A percentile compares a stretch with the other conserved stretches of the same genome.
These are phyloP conservation scores for Erysimum pusillum DNA, from an alignment of 441 rosid genomes.

Conservation along the genomic window DNA sequence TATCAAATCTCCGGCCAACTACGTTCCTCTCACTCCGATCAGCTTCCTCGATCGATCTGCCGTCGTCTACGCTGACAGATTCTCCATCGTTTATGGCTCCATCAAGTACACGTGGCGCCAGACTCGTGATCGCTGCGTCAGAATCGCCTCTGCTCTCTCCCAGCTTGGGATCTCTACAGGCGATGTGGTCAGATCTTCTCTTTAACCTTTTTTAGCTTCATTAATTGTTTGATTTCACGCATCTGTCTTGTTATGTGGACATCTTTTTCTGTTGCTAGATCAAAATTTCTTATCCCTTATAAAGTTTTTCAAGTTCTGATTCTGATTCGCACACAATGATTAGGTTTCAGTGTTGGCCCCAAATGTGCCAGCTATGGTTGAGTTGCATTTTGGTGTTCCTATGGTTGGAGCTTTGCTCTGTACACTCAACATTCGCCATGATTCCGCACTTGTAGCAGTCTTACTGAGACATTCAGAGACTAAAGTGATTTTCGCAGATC, in stretches of 20 bases:
- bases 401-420: slow-evolving; percentile 88
- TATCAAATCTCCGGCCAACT: slow-evolving; percentile 61
- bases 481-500: slow-evolving; percentile 72
- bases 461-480: slow-evolving; percentile 74
- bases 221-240: neutral
- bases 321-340: neutral
- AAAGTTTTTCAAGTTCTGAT: neutral
- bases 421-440: slow-evolving; percentile 79
- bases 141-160: slow-evolving; percentile 76
- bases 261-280: neutral
- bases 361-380: slow-evolving; percentile 84
- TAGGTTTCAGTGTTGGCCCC: slow-evolving; percentile 84
- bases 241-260: neutral
- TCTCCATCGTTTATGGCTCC: slow-evolving; percentile 66
- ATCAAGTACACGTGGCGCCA: slow-evolving; percentile 75
- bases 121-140: slow-evolving; percentile 73
- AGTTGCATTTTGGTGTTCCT: slow-evolving; percentile 88
- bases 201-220: neutral
- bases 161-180: slow-evolving; percentile 65
- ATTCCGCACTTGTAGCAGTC: slow-evolving; percentile 66
- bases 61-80: slow-evolving; percentile 62
- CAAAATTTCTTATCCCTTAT: neutral
- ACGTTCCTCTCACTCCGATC: slow-evolving; percentile 76
- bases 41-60: slow-evolving; percentile 85
- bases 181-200: slow-evolving; percentile 63